A percentile compares a stretch with the other conserved stretches of the same genome.
Conservation (phyloP, 2,329 filamentous ascomycete genomes). For the Rhynchosporium secalis region DNA sequence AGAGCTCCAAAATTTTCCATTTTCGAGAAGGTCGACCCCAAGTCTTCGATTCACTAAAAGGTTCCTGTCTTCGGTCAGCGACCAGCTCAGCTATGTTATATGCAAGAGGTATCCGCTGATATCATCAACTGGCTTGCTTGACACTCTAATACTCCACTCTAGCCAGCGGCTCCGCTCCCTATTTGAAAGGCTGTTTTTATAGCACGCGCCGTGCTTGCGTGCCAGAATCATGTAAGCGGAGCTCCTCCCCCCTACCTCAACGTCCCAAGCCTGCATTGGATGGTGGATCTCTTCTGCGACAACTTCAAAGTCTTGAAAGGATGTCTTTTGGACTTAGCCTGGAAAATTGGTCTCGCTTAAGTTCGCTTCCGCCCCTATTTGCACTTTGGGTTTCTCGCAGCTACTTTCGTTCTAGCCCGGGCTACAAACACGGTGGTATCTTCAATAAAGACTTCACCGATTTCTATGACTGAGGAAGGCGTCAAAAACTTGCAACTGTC, state of each 20-base stretch:
- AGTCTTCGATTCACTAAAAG: too few relatives aligned
- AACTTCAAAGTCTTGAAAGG: too few relatives aligned
- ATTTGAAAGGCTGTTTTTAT: conserved; percentile 40
- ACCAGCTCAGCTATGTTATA: too few relatives aligned
- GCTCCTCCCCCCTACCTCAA: neutral
- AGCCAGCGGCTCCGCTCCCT: too few relatives aligned
- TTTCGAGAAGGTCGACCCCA: too few relatives aligned
- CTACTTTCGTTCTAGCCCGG: conserved; percentile 25
- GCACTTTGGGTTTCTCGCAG: neutral
- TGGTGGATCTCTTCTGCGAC: neutral
- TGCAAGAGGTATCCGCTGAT: too few relatives aligned
- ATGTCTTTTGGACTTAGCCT: too few relatives aligned
- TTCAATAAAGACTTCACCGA: conserved; percentile 45
- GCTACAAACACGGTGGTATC: conserved; percentile 47
- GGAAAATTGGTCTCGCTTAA: neutral
- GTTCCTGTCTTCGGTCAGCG: too few relatives aligned
- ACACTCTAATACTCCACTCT: conserved; percentile 42
- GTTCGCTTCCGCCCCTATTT: neutral
- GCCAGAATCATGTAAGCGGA: conserved; percentile 37
- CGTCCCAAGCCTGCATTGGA: neutral
- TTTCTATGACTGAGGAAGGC: conserved; percentile 43
- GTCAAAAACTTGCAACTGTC: conserved; percentile 46
- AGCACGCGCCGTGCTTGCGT: conserved; percentile 46
- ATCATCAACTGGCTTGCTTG: too few relatives aligned
- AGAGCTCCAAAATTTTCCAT: too few relatives aligned